Percentiles rank a stretch among this genome's conserved stretches.
These are phyloP conservation scores for Neonectria neomacrospora DNA, from an alignment of 2,329 filamentous ascomycete genomes.

Conservation along the genomic window DNA sequence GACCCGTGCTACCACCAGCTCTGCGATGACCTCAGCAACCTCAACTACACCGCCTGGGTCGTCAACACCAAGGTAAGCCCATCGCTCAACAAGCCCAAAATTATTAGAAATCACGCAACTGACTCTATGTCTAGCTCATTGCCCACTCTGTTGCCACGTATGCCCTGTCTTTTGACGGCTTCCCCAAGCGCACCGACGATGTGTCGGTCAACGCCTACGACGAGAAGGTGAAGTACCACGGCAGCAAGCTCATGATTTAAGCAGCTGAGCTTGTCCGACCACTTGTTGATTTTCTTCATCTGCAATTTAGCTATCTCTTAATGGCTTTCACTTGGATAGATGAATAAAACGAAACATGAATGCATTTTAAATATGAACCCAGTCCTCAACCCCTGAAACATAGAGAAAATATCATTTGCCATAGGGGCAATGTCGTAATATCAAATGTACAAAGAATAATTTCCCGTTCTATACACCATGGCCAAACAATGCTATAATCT, in stretches of 20 bases:
- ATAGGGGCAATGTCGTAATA: constrained; percentile 21
- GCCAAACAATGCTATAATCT: constrained; percentile 25
- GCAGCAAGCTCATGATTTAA: constrained; percentile 60
- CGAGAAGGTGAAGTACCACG: constrained; percentile 60
- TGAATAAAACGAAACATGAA: constrained; percentile 21
- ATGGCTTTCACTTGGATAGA: constrained; percentile 10
- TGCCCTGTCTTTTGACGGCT: constrained; percentile 71
- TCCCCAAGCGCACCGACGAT: constrained; percentile 64
- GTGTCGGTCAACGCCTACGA: constrained; percentile 47
- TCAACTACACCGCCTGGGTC: constrained; percentile 70
- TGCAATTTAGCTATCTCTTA: constrained; percentile 13
- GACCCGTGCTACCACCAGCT: constrained; percentile 72
- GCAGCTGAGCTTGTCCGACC: background rate
- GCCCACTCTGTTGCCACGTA: constrained; percentile 79
- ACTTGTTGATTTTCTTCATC: background rate
- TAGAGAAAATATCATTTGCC: constrained; percentile 19
- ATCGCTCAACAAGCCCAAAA: background rate
- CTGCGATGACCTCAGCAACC: constrained; percentile 68
- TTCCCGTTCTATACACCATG: constrained; percentile 33
- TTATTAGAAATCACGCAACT: constrained; percentile 19
- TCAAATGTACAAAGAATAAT: constrained; percentile 27
- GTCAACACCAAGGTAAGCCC: constrained; percentile 66
- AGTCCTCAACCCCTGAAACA: background rate
- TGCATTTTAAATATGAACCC: constrained; percentile 18
- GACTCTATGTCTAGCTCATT: constrained; percentile 61